phyloP scores from a whole-genome alignment of 2,329 filamentous ascomycete genomes.

The Nigrospora osmanthi region DNA sequence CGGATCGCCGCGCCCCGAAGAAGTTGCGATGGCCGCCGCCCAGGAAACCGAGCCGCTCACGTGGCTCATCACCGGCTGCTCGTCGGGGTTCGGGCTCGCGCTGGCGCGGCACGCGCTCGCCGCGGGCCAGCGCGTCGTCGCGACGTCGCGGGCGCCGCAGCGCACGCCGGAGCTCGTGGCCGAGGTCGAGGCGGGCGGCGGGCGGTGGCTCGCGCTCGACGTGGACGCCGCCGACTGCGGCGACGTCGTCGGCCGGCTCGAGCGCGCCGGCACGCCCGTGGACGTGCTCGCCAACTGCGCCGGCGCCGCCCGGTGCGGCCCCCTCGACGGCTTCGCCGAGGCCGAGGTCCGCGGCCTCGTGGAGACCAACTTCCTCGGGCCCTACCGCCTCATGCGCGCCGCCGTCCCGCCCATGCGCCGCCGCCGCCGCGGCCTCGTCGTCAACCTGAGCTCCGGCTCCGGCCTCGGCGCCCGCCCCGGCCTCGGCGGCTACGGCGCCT shows the following conservation, averaged over 20 bases:
- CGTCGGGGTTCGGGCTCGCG: constrained; percentile 27
- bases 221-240: constrained; percentile 15
- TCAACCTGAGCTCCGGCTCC: constrained; percentile 27
- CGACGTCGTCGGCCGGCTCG: constrained; percentile 17
- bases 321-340: constrained; percentile 23
- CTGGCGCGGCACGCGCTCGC: constrained; percentile 23
- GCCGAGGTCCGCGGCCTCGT: constrained; percentile 24
- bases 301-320: constrained; percentile 22
- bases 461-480: constrained; percentile 22
- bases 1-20: no score
- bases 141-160: constrained; percentile 24
- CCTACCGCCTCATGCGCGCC: constrained; percentile 24
- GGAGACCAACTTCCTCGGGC: constrained; percentile 29
- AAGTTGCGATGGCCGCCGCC: no score
- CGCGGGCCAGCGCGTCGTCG: constrained; percentile 28
- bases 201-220: constrained; percentile 27
- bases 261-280: constrained; percentile 18
- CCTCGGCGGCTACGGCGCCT: constrained; percentile 25
- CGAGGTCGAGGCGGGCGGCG: constrained; percentile 25
- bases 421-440: constrained; percentile 22
- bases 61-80: constrained; percentile 28
- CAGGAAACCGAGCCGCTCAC: constrained; percentile 6
- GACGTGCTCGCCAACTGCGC: constrained; percentile 35
- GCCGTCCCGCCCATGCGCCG: constrained; percentile 25
- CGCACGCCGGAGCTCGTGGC: constrained; percentile 15